Evolutionary conservation across 2,329 filamentous ascomycete species (phyloP), one percentile per base, ranked within the genome.

Genomic region (Mycosphaerella arachidis): DNA sequence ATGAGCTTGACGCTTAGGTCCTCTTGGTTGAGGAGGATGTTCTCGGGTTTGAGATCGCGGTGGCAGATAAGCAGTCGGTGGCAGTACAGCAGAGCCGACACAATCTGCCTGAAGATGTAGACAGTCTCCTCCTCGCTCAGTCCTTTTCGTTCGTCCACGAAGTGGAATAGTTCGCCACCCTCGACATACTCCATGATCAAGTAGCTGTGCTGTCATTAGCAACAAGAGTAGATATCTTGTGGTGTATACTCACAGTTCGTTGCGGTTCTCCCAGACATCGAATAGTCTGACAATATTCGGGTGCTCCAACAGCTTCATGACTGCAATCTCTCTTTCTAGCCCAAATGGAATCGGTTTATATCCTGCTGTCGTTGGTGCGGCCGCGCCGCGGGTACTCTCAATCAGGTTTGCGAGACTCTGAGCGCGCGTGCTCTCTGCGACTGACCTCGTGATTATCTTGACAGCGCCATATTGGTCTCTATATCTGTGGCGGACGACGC

Each of bases 231-330:
- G 7, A 5, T 40, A 18, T 24, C 9, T 13, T 27, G 3, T 6
- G 24, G 18, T n/a, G 37, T 4, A 37, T 6, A 71, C 90, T 79
- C 81, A 97, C 90, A 99, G 87, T 75, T 99, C 92, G 58, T 91
- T 90, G 24, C 90, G 84, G 72, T 97, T 97, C 77, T 99, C 94
- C 93, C 93, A 99, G 31, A 99, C 93, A 76, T 99, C 94, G 72
- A 93, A 94, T 9, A 99, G 79, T 67, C 90, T 91, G 75, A 97
- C 92, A 69, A 97, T 93, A 73, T 97, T 94, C 6, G 89, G 90
- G 76, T 99, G 94, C 70, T 96, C 88, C 62, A 97, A 90, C 59
- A 97, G 83, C 77, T 97, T 97, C 84, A 99, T 91, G 68, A 99
- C 95, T 33, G 93, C 92, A 45, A 99, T 92, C 73, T 99, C 94